Conservation (phyloP, 2,329 filamentous ascomycete genomes). For the Helotiales sp. region DNA sequence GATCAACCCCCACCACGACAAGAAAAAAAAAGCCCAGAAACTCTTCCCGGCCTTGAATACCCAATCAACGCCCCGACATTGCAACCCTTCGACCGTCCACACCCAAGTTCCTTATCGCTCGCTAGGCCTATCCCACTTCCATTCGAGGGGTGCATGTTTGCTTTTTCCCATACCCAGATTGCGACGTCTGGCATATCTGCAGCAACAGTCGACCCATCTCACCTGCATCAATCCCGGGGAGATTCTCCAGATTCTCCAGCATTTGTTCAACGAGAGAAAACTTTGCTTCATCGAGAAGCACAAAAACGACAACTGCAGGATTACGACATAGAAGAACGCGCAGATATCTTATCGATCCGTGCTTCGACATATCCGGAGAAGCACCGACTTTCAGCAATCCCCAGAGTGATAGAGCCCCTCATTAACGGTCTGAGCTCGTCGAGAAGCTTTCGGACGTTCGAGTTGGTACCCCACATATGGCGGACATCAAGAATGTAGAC, state of each 20-base stretch:
- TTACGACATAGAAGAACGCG: background rate
- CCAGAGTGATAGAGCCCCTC: background rate
- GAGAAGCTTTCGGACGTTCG: background rate
- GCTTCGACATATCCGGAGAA: background rate
- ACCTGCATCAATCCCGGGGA: background rate
- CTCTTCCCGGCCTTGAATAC: background rate
- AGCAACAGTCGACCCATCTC: background rate
- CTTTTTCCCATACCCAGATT: conserved; percentile 7
- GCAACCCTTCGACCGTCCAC: background rate
- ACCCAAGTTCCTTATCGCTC: conserved; percentile 11
- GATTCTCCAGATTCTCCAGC: background rate
- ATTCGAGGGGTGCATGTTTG: conserved; percentile 9
- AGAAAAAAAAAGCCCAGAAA: background rate
- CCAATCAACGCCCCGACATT: conserved; percentile 6
- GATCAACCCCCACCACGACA: background rate
- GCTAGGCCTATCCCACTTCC: conserved; percentile 5
- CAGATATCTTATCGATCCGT: background rate
- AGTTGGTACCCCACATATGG: conserved; percentile 17
- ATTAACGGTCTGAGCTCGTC: background rate
- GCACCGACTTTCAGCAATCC: background rate
- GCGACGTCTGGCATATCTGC: background rate
- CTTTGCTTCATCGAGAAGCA: background rate
- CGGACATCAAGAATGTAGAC: conserved; percentile 22
- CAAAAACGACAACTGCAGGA: background rate
- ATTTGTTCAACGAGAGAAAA: background rate